Base-by-base conservation (phyloP, 1,284 basidiomycete species). In the Apiotrichum laibachii region DNA sequence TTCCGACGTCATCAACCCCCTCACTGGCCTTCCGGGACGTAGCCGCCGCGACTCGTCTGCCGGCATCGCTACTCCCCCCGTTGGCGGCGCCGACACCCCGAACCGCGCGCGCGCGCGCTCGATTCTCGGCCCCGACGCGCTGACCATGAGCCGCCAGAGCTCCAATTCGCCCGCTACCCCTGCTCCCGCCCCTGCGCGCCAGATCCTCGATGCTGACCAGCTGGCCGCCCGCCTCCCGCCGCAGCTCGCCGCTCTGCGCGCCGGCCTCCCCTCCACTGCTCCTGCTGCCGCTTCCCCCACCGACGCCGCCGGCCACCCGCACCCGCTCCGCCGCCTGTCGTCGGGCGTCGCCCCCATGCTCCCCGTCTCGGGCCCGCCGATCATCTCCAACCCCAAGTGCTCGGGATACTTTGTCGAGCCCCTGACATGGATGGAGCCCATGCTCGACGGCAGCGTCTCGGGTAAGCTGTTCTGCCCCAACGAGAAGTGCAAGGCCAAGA, bases 371-470 rank as follows among this genome's bases (percentile, higher is more conserved):
- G 86, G 84, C 55, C 82, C 85, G 4, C 88, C 89, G 6, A 88
- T 89, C 56, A 77, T 91, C 48, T 80, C 81, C 50, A 89, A 88
- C 73, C 79, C 85, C 5, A 86, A 87, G 69, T 98, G 93, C 77
- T 94, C 92, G 2, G 91, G 92, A 9, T 98, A 98, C 79, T 98
- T 97, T 76, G 86, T 97, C 51, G 95, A 99, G 76, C 93, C 94
- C 85, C 87, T 96, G 83, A 88, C 87, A 67, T 99, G 95, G 95
- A 99, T 99, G 95, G 86, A 90, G 57, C 82, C 86, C 3, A 84
- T 87, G 65, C 81, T 97, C 10, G 77, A 80, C 13, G 94, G 92
- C 0, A 82, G 87, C 49, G 79, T 95, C 22, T 84, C 86, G 0
- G 95, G 95, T 6, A 94, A 93, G 81, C 88, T 99, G 59, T 67